These are phyloP conservation scores for Cryptococcus hybrid DNA, from an alignment of 1,284 basidiomycete genomes.

Conservation along the genomic window DNA sequence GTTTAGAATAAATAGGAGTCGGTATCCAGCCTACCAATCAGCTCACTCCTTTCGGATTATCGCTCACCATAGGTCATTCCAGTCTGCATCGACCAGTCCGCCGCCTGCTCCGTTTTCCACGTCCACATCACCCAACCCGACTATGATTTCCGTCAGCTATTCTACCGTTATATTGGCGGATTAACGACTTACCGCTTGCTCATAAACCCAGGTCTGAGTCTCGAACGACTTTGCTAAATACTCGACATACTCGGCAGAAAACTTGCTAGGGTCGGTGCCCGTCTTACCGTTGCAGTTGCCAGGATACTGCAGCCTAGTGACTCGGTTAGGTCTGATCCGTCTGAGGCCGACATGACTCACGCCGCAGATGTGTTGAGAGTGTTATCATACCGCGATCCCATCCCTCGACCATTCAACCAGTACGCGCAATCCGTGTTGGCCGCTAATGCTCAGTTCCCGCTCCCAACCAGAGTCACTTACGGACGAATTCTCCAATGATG, in stretches of 20 bases:
- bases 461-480: conserved; percentile 59
- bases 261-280: conserved; percentile 62
- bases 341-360: conserved; percentile 28
- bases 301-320: conserved; percentile 25
- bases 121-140: conserved; percentile 41
- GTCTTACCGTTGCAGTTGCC: conserved; percentile 72
- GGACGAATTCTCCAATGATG: conserved; percentile 82
- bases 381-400: conserved; percentile 75
- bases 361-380: conserved; percentile 39
- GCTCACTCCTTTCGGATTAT: not conserved
- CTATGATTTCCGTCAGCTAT: conserved; percentile 7
- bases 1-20: conserved; percentile 34
- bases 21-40: conserved; percentile 38
- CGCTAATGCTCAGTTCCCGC: conserved; percentile 10
- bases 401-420: conserved; percentile 63
- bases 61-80: conserved; percentile 37
- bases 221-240: conserved; percentile 80
- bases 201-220: conserved; percentile 61
- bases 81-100: conserved; percentile 63
- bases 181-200: conserved; percentile 34
- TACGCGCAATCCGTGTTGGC: conserved; percentile 39
- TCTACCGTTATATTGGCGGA: not conserved
- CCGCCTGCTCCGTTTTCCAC: conserved; percentile 51
- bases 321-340: not conserved
- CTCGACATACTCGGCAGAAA: conserved; percentile 72